Evolutionary conservation across 2,329 filamentous ascomycete species (phyloP).

Genomic region (Keithomyces neogunnii): DNA sequence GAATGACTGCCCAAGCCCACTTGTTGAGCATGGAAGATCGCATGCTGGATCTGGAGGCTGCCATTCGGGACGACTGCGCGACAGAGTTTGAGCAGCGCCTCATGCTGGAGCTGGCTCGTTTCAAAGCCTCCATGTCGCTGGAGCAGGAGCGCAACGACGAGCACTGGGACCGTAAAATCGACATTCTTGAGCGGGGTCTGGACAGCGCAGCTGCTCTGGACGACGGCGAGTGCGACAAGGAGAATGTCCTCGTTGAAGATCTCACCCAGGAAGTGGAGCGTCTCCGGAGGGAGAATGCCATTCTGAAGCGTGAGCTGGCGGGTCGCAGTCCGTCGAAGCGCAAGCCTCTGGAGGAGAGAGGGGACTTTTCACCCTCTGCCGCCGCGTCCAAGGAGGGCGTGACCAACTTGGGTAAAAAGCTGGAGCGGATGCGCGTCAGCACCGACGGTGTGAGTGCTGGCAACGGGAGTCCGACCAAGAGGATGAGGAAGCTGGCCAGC

Average conservation of each 20-base stretch:
- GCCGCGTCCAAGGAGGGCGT: conserved; percentile 15
- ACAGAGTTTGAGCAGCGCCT: conserved; percentile 76
- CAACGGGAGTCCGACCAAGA: conserved; percentile 39
- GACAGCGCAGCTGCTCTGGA: conserved; percentile 30
- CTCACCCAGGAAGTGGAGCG: conserved; percentile 64
- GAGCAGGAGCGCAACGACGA: conserved; percentile 76
- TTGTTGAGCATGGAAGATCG: conserved; percentile 61
- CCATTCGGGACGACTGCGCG: conserved; percentile 82
- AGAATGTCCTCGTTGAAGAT: conserved; percentile 54
- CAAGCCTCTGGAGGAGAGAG: conserved; percentile 44
- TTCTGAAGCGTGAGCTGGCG: conserved; percentile 57
- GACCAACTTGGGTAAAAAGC: conserved; percentile 32
- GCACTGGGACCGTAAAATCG: conserved; percentile 83
- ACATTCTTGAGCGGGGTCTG: conserved; percentile 45
- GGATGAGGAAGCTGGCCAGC: conserved; percentile 38
- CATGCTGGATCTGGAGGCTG: conserved; percentile 63
- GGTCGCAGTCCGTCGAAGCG: conserved; percentile 56
- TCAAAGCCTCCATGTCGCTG: conserved; percentile 68
- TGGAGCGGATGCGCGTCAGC: conserved; percentile 43
- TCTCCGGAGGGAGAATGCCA: conserved; percentile 54
- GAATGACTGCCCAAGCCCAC: conserved; percentile 64
- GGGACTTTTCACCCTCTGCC: conserved; percentile 25
- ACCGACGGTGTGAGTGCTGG: conserved; percentile 23
- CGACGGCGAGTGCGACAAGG: conserved; percentile 51
- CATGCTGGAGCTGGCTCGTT: conserved; percentile 67